phyloP scores from a whole-genome alignment of 495 filamentous ascomycete species.

The Apiosordaria backusii region DNA sequence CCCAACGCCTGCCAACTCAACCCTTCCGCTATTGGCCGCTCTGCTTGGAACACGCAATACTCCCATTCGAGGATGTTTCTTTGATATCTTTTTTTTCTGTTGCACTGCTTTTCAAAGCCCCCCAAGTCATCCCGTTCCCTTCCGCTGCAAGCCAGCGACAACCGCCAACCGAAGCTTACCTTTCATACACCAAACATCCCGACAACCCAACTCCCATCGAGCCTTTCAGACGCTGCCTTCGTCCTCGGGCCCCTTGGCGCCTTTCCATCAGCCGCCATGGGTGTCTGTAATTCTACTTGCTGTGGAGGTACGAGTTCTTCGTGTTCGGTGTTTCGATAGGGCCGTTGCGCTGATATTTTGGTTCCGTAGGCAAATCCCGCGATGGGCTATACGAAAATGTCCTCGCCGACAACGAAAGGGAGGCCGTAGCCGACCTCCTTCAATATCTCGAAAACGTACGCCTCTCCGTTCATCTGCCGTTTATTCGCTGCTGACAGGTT shows the following conservation, averaged over 20 bases:
- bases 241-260: conserved; percentile 15
- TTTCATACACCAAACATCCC: background rate
- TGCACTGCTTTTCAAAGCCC: conserved; percentile 1
- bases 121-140: background rate
- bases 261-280: conserved; percentile 34
- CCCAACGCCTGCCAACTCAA: conserved; percentile 15
- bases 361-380: conserved; percentile 66
- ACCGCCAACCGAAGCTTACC: conserved; percentile 2
- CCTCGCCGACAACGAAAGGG: conserved; percentile 91
- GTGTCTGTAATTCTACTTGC: conserved; percentile 40
- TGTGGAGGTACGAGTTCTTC: conserved; percentile 34
- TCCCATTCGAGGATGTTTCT: conserved; percentile 20
- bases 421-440: conserved; percentile 93
- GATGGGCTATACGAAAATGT: conserved; percentile 95
- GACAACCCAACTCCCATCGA: background rate
- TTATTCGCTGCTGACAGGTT: conserved; percentile 17
- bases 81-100: conserved; percentile 15
- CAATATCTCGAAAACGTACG: conserved; percentile 93
- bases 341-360: conserved; percentile 13
- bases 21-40: conserved; percentile 16
- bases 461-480: background rate
- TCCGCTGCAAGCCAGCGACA: conserved; percentile 13
- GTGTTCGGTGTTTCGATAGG: background rate
- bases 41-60: background rate
- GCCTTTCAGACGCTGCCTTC: conserved; percentile 6